Evolutionary conservation across 371 early-diverging fungal species (phyloP), one percentile per base, ranked within the genome.

Genomic region (Entomophthora muscae): DNA sequence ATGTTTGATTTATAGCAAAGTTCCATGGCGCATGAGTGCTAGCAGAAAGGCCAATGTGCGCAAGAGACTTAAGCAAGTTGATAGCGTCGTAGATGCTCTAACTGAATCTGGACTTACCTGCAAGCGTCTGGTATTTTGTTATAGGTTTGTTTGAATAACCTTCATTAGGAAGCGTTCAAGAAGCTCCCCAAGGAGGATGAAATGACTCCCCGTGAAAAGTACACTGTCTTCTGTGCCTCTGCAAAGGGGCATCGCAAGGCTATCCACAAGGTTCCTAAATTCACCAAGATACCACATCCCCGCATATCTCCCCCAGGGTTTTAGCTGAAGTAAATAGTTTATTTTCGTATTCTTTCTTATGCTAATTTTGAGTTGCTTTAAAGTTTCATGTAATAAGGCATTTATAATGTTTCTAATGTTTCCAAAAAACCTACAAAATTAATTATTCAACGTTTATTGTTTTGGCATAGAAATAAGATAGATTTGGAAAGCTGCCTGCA

Each of bases 191-290:
- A 78, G 51, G 91, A 91, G 72, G 66, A 72, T 51, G 87, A 93
- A 71, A 88, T 96, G 93, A 78, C 77, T 17, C 74, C 93, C 23
- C 75, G 86, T 63, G 88, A 93, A 73, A 96, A 94, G 74, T 96
- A 96, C 78, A 93, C 91, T 58, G 90, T 91, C 2, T 86, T 89
- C 67, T 88, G 88, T 62, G 86, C 89, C 68, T 78, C 78, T 51
- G 83, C 80, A 66, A 76, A 76, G 63, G 83, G 85, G 61, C 86
- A 90, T 65, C 88, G 93, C 75, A 94, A 94, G 79, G 88, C 90
- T n/a, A 75, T 91, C 30, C 92, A 91, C 75, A 92, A 92, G 80
- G 93, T 96, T 5, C 95, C 94, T 53, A 85, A 94, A 66, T 96
- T 92, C 77, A 91, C 94, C 53, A 92, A 90, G 74, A 82, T 82